Evolutionary conservation across 192 early-diverging fungal genomes (phyloP).

Genomic region (Gamsiella multidivaricata): DNA sequence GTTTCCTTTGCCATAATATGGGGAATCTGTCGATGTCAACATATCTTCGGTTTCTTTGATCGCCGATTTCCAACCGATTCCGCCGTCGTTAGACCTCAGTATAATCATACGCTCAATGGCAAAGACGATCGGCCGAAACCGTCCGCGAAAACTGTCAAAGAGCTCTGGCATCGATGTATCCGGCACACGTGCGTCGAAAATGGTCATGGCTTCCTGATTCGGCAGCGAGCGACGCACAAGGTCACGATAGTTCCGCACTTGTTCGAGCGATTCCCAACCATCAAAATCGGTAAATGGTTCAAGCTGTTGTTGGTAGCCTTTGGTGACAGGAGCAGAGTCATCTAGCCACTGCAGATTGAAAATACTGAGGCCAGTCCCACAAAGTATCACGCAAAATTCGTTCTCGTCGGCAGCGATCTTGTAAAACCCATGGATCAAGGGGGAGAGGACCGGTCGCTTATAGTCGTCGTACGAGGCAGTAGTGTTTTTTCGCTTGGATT

Average conservation of each 20-base stretch:
- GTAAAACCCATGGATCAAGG: constrained; percentile 28
- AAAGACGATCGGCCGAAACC: constrained; percentile 27
- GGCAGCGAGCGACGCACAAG: constrained; percentile 28
- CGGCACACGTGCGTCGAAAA: constrained; percentile 21
- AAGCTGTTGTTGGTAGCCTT: constrained; percentile 18
- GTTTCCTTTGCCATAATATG: constrained; percentile 22
- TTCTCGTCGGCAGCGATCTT: constrained; percentile 9
- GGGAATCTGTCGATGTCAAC: constrained; percentile 8
- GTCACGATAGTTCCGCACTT: constrained; percentile 25
- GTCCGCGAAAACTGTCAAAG: constrained; percentile 21
- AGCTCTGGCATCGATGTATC: constrained; percentile 9
- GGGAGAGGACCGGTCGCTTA: constrained; percentile 30
- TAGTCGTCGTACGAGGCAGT: constrained; percentile 3
- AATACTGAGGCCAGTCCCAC: constrained; percentile 38
- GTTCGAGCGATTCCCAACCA: constrained; percentile 32
- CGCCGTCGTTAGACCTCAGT: neutral
- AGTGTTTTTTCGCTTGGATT: neutral
- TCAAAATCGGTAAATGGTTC: constrained; percentile 34
- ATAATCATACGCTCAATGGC: constrained; percentile 33
- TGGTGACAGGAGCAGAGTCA: constrained; percentile 18
- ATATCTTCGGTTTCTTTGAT: constrained; percentile 13
- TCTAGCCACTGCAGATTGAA: constrained; percentile 28
- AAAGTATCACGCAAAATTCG: constrained; percentile 12
- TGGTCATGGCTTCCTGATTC: neutral
- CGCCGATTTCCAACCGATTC: constrained; percentile 9